Percentiles rank a stretch among this genome's conserved stretches.
Evolutionary conservation across 2,329 filamentous ascomycete species (phyloP).

Genomic region (Exophiala spinifera): DNA sequence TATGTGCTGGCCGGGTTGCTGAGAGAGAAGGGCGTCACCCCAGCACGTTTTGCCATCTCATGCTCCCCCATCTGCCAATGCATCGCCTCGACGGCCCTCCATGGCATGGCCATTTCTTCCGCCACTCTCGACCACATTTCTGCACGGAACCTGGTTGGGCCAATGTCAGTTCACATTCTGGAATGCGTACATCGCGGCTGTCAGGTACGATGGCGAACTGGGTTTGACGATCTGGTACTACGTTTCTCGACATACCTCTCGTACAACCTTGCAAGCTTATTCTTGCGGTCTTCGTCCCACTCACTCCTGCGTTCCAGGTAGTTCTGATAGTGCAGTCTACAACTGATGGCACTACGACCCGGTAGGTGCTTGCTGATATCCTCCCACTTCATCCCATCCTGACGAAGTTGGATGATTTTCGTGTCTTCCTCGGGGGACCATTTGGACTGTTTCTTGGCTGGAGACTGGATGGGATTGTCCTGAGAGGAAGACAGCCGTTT

Average conservation of each 20-base stretch:
- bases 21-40: slow-evolving; percentile 79
- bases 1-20: slow-evolving; percentile 42
- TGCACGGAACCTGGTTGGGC: slow-evolving; percentile 74
- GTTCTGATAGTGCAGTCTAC: slow-evolving; percentile 93
- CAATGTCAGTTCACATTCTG: slow-evolving; percentile 1
- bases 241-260: slow-evolving; percentile 67
- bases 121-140: slow-evolving; percentile 98
- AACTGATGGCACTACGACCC: slow-evolving; percentile 89
- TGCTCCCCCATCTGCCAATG: slow-evolving; percentile 93
- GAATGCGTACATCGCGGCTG: neutral
- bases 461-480: slow-evolving; percentile 53
- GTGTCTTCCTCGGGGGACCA: slow-evolving; percentile 93
- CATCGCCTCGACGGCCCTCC: slow-evolving; percentile 95
- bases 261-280: slow-evolving; percentile 90
- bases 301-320: slow-evolving; percentile 89
- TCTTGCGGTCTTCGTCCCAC: slow-evolving; percentile 97
- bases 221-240: slow-evolving; percentile 21
- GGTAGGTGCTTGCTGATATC: slow-evolving; percentile 91
- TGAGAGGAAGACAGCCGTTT: slow-evolving; percentile 39
- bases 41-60: slow-evolving; percentile 90
- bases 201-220: slow-evolving; percentile 9
- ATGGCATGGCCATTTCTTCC: slow-evolving; percentile 90
- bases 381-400: slow-evolving; percentile 96
- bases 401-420: slow-evolving; percentile 87
- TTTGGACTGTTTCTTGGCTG: slow-evolving; percentile 92